Evolutionary conservation across 805 yeast species (phyloP).

Genomic region (Clavispora santaluciae): DNA sequence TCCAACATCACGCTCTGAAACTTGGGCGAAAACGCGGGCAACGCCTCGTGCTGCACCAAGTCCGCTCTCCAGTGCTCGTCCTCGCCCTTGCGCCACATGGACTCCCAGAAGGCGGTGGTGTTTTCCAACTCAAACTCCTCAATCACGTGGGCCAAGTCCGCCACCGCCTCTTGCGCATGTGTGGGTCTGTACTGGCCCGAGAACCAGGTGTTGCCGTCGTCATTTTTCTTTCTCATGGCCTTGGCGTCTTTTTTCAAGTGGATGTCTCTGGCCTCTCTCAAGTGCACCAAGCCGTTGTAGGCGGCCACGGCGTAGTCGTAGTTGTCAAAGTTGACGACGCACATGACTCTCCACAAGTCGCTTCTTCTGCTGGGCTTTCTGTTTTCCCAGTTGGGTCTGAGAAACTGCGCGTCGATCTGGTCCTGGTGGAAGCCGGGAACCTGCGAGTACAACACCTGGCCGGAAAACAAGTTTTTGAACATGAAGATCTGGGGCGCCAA

Average conservation of each 20-base stretch:
- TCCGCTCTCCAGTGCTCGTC: constrained; percentile 63
- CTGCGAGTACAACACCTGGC: constrained; percentile 88
- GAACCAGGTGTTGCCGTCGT: constrained; percentile 79
- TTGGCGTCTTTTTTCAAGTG: constrained; percentile 52
- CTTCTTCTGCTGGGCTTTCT: constrained; percentile 72
- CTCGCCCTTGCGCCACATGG: constrained; percentile 82
- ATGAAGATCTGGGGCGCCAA: constrained; percentile 81
- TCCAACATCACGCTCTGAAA: constrained; percentile 65
- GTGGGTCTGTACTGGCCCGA: constrained; percentile 87
- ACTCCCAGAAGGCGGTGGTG: constrained; percentile 74
- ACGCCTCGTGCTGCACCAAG: constrained; percentile 54
- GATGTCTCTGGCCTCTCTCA: constrained; percentile 70
- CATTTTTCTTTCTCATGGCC: constrained; percentile 64
- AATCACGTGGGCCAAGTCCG: constrained; percentile 70
- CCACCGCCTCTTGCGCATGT: constrained; percentile 84
- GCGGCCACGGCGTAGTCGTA: constrained; percentile 67
- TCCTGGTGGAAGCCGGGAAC: constrained; percentile 58
- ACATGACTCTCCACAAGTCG: constrained; percentile 89
- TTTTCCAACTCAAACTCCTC: constrained; percentile 51
- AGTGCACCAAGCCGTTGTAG: constrained; percentile 66
- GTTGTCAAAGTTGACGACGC: constrained; percentile 63
- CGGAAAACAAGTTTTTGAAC: constrained; percentile 81
- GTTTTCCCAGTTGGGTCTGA: constrained; percentile 87
- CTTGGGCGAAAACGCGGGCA: constrained; percentile 57
- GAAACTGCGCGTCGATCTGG: constrained; percentile 67